Evolutionary conservation across 495 filamentous ascomycete genomes (phyloP).

Genomic region (Podospora conica): DNA sequence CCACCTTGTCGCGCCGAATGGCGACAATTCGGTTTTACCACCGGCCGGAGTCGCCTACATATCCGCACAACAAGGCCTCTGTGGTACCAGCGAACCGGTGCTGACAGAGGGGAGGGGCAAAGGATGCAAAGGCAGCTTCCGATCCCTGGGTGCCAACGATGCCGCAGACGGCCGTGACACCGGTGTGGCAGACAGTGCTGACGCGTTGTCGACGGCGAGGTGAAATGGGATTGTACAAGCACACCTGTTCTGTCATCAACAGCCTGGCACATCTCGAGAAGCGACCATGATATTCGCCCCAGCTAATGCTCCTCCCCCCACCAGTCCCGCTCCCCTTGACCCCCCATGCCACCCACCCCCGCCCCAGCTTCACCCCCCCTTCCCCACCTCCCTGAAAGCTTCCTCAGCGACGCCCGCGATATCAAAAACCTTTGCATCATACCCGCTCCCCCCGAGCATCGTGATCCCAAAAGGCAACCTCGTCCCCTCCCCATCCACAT

Average conservation of each 20-base stretch:
- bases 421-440: slow-evolving; percentile 51
- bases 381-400: slow-evolving; percentile 12
- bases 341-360: too few relatives aligned
- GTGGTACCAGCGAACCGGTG: background rate
- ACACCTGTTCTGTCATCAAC: too few relatives aligned
- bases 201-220: too few relatives aligned
- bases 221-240: too few relatives aligned
- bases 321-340: background rate
- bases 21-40: background rate
- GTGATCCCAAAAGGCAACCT: slow-evolving; percentile 59
- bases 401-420: slow-evolving; percentile 51
- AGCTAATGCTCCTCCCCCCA: background rate
- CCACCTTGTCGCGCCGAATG: background rate
- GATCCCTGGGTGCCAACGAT: too few relatives aligned
- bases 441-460: slow-evolving; percentile 49
- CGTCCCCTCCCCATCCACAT: slow-evolving; percentile 28
- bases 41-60: background rate
- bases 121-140: too few relatives aligned
- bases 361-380: background rate
- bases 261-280: too few relatives aligned
- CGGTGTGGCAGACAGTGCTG: too few relatives aligned
- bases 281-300: background rate
- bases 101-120: too few relatives aligned
- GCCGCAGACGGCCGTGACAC: too few relatives aligned
- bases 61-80: background rate